A percentile compares a stretch with the other conserved stretches of the same genome.
These are phyloP conservation scores for Aspergillus diversus DNA, from an alignment of 495 filamentous ascomycete species.

Conservation along the genomic window DNA sequence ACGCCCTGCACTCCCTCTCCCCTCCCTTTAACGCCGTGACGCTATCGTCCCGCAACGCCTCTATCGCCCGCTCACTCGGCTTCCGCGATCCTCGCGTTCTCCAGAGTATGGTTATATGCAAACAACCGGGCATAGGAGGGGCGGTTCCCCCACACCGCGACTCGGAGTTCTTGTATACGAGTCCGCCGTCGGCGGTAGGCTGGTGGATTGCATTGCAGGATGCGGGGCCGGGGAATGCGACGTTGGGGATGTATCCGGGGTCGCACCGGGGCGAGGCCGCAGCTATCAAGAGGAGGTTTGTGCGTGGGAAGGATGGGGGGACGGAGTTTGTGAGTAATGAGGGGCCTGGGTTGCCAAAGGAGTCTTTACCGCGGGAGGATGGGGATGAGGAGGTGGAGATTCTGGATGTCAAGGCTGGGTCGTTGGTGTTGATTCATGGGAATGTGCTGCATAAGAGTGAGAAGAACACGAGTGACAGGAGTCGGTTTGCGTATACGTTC, in stretches of 20 bases:
- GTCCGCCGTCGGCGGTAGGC: constrained; percentile 86
- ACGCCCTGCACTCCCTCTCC: constrained; percentile 79
- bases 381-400: constrained; percentile 61
- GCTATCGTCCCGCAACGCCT: constrained; percentile 56
- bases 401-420: constrained; percentile 83
- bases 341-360: constrained; percentile 50
- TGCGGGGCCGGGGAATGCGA: constrained; percentile 80
- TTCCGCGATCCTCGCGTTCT: constrained; percentile 76
- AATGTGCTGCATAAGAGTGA: constrained; percentile 97
- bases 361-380: constrained; percentile 34
- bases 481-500: constrained; percentile 95
- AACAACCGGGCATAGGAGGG: constrained; percentile 94
- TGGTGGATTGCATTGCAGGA: constrained; percentile 98
- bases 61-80: constrained; percentile 70
- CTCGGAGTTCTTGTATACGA: constrained; percentile 88
- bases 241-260: constrained; percentile 80
- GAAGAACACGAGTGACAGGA: constrained; percentile 80
- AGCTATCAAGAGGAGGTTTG: constrained; percentile 71
- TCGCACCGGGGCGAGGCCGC: constrained; percentile 61
- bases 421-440: constrained; percentile 91
- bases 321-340: constrained; percentile 61
- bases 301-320: constrained; percentile 46
- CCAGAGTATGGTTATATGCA: constrained; percentile 98
- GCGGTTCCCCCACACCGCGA: constrained; percentile 89
- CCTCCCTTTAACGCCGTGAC: constrained; percentile 69